Percentiles rank a stretch among this genome's conserved stretches.
phyloP scores from a whole-genome alignment of 352 stramenopile species.

The Phytophthora macrochlamydospora region DNA sequence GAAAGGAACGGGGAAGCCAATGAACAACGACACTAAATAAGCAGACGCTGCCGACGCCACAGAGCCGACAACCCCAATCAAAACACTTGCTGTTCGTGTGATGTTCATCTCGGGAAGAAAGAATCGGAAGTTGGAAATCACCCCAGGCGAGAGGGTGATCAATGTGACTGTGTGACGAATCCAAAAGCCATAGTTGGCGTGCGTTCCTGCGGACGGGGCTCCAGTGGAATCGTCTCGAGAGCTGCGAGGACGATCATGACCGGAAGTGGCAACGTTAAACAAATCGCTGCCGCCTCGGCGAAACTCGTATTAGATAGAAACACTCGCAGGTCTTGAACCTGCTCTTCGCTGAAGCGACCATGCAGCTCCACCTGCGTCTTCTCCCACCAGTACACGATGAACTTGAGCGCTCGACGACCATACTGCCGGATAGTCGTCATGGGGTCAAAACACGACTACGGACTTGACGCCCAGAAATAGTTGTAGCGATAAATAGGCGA shows the following conservation, averaged over 20 bases:
- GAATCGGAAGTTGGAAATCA: background rate
- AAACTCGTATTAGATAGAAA: conserved; percentile 4
- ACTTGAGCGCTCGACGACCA: background rate
- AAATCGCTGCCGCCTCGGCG: background rate
- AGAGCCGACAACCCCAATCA: background rate
- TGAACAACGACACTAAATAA: conserved; percentile 1
- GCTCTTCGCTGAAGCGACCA: background rate
- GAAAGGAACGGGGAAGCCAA: conserved; percentile 12
- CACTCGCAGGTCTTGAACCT: conserved; percentile 1
- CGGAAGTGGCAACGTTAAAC: conserved; percentile 11
- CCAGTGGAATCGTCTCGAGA: conserved; percentile 5
- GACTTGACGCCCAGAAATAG: no score
- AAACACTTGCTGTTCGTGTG: background rate
- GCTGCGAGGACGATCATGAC: background rate
- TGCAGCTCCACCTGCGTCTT: conserved; percentile 14
- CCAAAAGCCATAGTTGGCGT: conserved; percentile 10
- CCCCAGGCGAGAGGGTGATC: background rate
- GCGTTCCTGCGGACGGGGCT: background rate
- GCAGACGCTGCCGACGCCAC: background rate
- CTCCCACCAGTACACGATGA: conserved; percentile 5
- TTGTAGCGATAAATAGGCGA: no score
- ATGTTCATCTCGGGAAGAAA: conserved; percentile 11
- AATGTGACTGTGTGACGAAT: background rate
- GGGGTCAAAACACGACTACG: no score
- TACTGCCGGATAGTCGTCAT: background rate